Evolutionary conservation across 2,329 filamentous ascomycete genomes (phyloP).

Genomic region (Rhynchosporium agropyri): DNA sequence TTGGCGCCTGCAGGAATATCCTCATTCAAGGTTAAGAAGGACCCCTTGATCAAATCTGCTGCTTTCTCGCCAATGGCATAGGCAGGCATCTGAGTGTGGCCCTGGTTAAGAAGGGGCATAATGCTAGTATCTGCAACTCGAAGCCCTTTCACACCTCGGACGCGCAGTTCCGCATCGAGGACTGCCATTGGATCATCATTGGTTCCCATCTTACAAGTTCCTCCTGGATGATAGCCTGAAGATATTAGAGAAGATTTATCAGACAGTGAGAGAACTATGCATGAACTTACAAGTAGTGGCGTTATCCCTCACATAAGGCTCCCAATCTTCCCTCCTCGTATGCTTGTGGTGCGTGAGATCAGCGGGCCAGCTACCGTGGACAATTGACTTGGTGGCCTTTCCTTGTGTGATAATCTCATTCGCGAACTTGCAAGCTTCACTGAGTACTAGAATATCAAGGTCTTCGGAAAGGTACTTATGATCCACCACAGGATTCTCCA

Average conservation of each 20-base stretch:
- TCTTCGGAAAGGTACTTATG: conserved; percentile 61
- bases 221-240: conserved; percentile 57
- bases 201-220: conserved; percentile 59
- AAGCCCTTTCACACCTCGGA: conserved; percentile 36
- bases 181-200: conserved; percentile 49
- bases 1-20: background rate
- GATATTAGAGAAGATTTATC: background rate
- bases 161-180: conserved; percentile 34
- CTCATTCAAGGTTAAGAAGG: conserved; percentile 13
- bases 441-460: conserved; percentile 60
- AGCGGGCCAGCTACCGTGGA: conserved; percentile 62
- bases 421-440: conserved; percentile 58
- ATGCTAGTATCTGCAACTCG: conserved; percentile 38
- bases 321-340: conserved; percentile 60
- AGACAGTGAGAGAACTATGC: too few species aligned
- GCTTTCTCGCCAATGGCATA: conserved; percentile 60
- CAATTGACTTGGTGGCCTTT: conserved; percentile 57
- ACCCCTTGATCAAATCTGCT: conserved; percentile 53
- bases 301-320: conserved; percentile 57
- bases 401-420: conserved; percentile 64
- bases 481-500: conserved; percentile 57
- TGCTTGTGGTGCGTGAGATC: conserved; percentile 54
- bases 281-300: conserved; percentile 58
- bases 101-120: conserved; percentile 47
- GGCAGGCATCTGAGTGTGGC: conserved; percentile 59